phyloP scores from a whole-genome alignment of 2,329 filamentous ascomycete genomes.

The Mariannaea elegans region DNA sequence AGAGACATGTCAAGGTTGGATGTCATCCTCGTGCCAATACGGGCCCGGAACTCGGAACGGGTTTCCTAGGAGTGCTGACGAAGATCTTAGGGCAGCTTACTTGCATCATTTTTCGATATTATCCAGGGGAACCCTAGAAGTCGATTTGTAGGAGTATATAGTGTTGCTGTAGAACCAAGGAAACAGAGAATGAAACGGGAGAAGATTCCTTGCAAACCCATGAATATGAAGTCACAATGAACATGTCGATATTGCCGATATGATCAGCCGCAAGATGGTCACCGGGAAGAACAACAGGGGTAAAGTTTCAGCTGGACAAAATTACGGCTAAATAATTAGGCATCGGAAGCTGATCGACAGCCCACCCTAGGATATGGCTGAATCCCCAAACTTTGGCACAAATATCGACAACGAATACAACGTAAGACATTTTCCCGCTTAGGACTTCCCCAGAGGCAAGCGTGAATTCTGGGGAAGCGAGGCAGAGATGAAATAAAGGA shows the following conservation, averaged over 20 bases:
- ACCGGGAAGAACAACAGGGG: background rate
- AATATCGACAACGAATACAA: background rate
- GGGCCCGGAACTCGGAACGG: background rate
- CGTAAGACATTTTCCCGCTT: background rate
- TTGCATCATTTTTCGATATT: too few species aligned
- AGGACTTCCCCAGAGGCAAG: background rate
- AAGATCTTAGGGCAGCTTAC: background rate
- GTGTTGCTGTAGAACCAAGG: too few species aligned
- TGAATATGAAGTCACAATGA: background rate
- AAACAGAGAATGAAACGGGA: too few species aligned
- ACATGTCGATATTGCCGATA: background rate
- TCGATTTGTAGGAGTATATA: too few species aligned
- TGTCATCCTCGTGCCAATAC: background rate
- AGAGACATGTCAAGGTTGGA: too few species aligned
- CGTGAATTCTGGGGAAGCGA: conserved; percentile 1
- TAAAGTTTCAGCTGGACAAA: background rate
- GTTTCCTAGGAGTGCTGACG: background rate
- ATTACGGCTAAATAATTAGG: background rate
- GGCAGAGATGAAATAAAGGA: background rate
- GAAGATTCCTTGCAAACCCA: too few species aligned
- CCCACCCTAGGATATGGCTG: background rate
- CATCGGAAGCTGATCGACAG: background rate
- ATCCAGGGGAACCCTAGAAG: too few species aligned
- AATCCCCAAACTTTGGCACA: background rate
- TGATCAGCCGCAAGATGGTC: background rate